phyloP scores from a whole-genome alignment of 2,329 filamentous ascomycete genomes.

The Spiromastix sp. region DNA sequence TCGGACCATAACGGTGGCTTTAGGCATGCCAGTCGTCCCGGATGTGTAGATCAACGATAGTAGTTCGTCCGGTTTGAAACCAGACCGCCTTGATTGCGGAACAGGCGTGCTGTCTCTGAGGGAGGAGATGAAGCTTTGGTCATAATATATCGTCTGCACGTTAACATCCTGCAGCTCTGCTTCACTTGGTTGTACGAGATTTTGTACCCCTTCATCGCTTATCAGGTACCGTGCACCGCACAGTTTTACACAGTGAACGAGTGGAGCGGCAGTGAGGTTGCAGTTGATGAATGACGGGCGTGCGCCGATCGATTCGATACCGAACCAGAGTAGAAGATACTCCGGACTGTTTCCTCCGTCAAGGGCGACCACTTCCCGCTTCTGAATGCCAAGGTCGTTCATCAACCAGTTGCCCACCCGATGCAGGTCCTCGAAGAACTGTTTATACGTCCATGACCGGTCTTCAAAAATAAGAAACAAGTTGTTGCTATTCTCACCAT shows the following conservation, averaged over 20 bases:
- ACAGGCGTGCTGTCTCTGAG: constrained; percentile 33
- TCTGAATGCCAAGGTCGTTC: constrained; percentile 1
- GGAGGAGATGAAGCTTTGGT: constrained; percentile 7
- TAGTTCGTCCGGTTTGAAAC: constrained; percentile 24
- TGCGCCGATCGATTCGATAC: constrained; percentile 36
- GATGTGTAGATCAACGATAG: constrained; percentile 25
- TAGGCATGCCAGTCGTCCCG: constrained; percentile 16
- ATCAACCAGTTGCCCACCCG: constrained; percentile 3
- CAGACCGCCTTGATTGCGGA: constrained; percentile 29
- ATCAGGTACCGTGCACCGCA: constrained; percentile 2
- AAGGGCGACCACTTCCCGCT: constrained; percentile 34
- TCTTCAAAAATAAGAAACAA: constrained; percentile 2
- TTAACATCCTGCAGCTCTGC: constrained; percentile 25
- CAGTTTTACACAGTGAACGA: constrained; percentile 5
- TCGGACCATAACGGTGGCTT: constrained; percentile 11
- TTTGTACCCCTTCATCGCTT: constrained; percentile 24
- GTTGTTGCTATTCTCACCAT: neutral
- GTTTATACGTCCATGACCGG: constrained; percentile 2
- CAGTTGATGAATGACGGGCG: constrained; percentile 38
- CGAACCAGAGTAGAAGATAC: constrained; percentile 36
- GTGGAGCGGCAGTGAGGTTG: constrained; percentile 33
- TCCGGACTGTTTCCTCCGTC: constrained; percentile 41
- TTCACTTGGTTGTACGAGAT: constrained; percentile 35
- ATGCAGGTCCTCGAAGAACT: constrained; percentile 2
- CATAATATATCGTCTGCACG: constrained; percentile 4